Evolutionary conservation across 176 grass and related monocot species (phyloP).

Genomic region (Panicum miliaceum): DNA sequence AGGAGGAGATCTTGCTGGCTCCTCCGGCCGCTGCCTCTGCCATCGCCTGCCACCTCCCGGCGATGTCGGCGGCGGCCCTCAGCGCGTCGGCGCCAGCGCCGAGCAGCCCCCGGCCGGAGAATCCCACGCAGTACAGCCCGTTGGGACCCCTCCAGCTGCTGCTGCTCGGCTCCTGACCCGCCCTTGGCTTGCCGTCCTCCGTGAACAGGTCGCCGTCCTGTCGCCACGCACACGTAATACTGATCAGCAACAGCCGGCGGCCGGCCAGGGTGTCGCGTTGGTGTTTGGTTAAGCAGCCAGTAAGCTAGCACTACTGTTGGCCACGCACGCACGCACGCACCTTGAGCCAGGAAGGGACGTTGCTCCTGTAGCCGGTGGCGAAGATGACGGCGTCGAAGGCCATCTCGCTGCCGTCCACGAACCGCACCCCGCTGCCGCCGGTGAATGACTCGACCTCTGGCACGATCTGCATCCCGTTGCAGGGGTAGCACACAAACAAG

Average conservation of each 20-base stretch:
- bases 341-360: conserved; percentile 93
- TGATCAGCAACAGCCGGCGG: background rate
- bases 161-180: conserved; percentile 39
- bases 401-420: conserved; percentile 81
- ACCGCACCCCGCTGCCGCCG: conserved; percentile 59
- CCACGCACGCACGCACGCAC: conserved; percentile 9
- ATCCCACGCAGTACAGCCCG: conserved; percentile 84
- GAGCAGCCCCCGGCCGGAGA: conserved; percentile 81
- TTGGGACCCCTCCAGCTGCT: conserved; percentile 69
- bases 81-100: conserved; percentile 76
- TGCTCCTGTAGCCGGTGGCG: conserved; percentile 96
- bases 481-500: conserved; percentile 2
- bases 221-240: background rate
- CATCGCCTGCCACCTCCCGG: conserved; percentile 60
- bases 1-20: conserved; percentile 38
- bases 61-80: conserved; percentile 70
- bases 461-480: conserved; percentile 70
- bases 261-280: background rate
- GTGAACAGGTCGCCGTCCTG: conserved; percentile 67
- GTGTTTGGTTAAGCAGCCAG: background rate
- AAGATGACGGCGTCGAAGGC: conserved; percentile 82
- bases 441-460: conserved; percentile 74
- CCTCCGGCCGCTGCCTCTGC: background rate
- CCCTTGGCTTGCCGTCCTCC: conserved; percentile 69
- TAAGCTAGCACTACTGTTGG: background rate